Base-by-base conservation (phyloP, 1,284 basidiomycete species). In the Cryptococcus sp. region DNA sequence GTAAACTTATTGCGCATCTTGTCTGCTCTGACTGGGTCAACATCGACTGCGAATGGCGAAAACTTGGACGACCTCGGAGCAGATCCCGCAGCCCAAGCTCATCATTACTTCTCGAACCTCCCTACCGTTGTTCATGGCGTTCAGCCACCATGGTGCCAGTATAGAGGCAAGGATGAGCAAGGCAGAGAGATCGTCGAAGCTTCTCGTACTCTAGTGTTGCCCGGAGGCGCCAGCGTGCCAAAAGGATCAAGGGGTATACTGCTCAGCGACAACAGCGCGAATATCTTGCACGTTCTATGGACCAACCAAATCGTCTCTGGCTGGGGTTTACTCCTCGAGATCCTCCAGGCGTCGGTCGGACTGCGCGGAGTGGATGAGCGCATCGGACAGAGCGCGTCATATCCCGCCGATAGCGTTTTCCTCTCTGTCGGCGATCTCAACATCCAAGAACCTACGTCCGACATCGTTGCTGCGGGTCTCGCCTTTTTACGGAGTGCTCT, bases 301-400 rank as follows among this genome's bases (percentile, higher is more conserved):
- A 72, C 63, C 57, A 55, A 61, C 7, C 65, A 63, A 23, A 65
- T 57, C 30, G 50, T 68, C 40, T 60, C 67, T 5, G 70, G 62
- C 0, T 75, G 73, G 73, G 43, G 54, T 3, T 52, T 76, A 6
- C 54, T 78, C 8, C 50, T 74, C 11, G 70, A 75, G 38, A 68
- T 74, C 15, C 57, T 76, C 13, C 62, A 70, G 17, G 67, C 64
- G 3, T 69, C 70, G 4, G 62, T 64, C 0, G 69, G 70, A 5
- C 49, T 71, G n/a, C 52, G 61, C 7, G 38, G 60, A 1, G 50
- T 58, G 13, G 64, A 68, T n/a, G 54, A 63, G 16, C 38, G 39
- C 35, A 49, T 47, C 5, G 13, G 39, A 17, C 17, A 47, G 3
- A 41, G 19, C 16, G 22, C 45, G 5, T 16, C 52, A 13, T 25